Conservation (phyloP, 2,329 filamentous ascomycete genomes). For the Aspergillus carbonarius region DNA sequence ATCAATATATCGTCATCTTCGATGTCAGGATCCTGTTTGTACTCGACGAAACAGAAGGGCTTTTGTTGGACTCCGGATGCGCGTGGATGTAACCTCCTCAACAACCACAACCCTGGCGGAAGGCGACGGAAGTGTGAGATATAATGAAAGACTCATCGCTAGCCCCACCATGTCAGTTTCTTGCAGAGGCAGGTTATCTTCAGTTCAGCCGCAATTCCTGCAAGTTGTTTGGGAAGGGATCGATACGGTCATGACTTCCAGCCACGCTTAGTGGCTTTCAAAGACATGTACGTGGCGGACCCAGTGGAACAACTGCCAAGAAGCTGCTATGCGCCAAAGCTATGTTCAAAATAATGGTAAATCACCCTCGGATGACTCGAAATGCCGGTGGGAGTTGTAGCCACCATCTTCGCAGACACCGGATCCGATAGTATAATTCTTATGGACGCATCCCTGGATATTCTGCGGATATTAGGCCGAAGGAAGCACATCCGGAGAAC, state of each 20-base stretch:
- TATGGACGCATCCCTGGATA: not conserved
- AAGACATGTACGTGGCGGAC: not conserved
- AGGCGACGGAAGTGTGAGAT: not conserved
- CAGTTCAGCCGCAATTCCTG: not conserved
- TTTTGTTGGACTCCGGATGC: not conserved
- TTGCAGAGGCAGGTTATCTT: not conserved
- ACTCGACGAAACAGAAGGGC: not conserved
- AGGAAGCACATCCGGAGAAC: not conserved
- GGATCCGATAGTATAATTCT: not conserved
- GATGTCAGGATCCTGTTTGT: too few relatives aligned
- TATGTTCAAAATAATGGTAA: not conserved
- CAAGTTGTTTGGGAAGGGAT: not conserved
- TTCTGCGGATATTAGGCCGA: not conserved
- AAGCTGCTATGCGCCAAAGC: not conserved
- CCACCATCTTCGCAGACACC: not conserved
- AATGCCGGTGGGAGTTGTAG: not conserved
- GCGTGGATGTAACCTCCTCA: constrained; percentile 1
- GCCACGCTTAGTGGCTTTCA: not conserved
- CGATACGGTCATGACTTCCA: not conserved
- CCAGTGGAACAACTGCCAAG: not conserved
- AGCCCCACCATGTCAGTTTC: not conserved
- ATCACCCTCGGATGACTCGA: not conserved
- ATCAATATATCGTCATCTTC: not conserved
- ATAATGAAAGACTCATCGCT: not conserved
- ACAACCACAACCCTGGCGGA: not conserved